Evolutionary conservation across 83 land plant species (phyloP).

Genomic region (Picea mariana): DNA sequence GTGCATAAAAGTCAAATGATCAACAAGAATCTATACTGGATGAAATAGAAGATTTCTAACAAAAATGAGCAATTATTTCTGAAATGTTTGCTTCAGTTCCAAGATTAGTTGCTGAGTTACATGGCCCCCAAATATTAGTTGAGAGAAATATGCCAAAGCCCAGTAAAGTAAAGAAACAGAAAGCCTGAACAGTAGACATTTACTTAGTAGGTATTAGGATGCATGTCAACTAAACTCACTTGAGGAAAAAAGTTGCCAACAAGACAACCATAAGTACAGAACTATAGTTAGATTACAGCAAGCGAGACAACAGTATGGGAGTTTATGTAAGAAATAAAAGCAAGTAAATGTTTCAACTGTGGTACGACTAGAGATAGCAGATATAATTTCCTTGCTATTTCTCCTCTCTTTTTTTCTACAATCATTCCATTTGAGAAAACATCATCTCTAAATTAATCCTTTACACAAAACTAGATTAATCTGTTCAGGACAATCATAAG

Average conservation of each 20-base stretch:
- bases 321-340: constrained; percentile 3
- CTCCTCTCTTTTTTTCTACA: too few species aligned
- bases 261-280: background rate
- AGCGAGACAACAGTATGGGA: background rate
- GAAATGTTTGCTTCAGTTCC: background rate
- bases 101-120: background rate
- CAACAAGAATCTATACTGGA: background rate
- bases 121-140: background rate
- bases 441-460: too few species aligned
- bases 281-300: background rate
- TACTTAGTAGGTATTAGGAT: too few species aligned
- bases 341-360: background rate
- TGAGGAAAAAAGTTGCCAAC: background rate
- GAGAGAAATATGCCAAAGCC: background rate
- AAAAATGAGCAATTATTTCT: background rate
- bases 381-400: too few species aligned
- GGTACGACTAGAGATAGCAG: background rate
- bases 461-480: too few species aligned
- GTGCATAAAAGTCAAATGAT: background rate
- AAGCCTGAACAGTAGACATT: background rate
- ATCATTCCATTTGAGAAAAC: too few species aligned
- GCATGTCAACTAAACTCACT: background rate
- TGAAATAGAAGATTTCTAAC: background rate
- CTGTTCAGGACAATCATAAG: too few species aligned
- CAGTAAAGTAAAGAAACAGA: background rate